Evolutionary conservation across 2,329 filamentous ascomycete species (phyloP).

Genomic region (Cladophialophora carrionii): DNA sequence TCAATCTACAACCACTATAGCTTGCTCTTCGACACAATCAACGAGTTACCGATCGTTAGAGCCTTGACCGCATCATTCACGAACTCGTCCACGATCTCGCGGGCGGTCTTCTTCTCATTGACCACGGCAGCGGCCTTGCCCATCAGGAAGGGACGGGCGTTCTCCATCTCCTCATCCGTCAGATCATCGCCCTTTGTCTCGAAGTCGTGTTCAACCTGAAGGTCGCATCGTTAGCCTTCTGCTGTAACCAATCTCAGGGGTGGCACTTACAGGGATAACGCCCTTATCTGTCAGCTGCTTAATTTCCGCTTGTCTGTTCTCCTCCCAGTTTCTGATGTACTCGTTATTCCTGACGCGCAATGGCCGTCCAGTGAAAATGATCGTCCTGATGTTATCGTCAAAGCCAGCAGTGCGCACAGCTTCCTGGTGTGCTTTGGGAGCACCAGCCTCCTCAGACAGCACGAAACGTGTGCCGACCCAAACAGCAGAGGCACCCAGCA

Average conservation of each 20-base stretch:
- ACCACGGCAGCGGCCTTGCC: slow-evolving; percentile 94
- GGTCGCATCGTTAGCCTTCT: neutral
- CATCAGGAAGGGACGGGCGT: slow-evolving; percentile 90
- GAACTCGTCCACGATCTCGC: slow-evolving; percentile 92
- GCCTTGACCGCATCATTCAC: slow-evolving; percentile 76
- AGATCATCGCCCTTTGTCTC: slow-evolving; percentile 75
- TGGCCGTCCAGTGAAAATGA: slow-evolving; percentile 97
- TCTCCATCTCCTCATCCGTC: slow-evolving; percentile 86
- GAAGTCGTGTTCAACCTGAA: slow-evolving; percentile 76
- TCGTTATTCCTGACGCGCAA: slow-evolving; percentile 90
- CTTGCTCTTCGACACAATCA: slow-evolving; percentile 61
- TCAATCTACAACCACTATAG: slow-evolving; percentile 55
- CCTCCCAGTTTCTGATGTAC: slow-evolving; percentile 96
- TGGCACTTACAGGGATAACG: slow-evolving; percentile 68
- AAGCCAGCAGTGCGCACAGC: slow-evolving; percentile 88
- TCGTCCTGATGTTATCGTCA: slow-evolving; percentile 93
- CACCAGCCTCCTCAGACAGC: slow-evolving; percentile 89
- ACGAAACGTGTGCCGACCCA: slow-evolving; percentile 98
- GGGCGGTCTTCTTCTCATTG: slow-evolving; percentile 88
- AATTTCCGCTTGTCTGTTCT: slow-evolving; percentile 85
- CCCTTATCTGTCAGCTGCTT: slow-evolving; percentile 89
- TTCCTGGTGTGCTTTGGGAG: slow-evolving; percentile 91
- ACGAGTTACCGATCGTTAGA: slow-evolving; percentile 69
- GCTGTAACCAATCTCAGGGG: neutral
- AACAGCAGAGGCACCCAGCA: slow-evolving; percentile 88